These are phyloP conservation scores for Vitis amurensis DNA, from an alignment of 164 flowering plant genomes.

Conservation along the genomic window DNA sequence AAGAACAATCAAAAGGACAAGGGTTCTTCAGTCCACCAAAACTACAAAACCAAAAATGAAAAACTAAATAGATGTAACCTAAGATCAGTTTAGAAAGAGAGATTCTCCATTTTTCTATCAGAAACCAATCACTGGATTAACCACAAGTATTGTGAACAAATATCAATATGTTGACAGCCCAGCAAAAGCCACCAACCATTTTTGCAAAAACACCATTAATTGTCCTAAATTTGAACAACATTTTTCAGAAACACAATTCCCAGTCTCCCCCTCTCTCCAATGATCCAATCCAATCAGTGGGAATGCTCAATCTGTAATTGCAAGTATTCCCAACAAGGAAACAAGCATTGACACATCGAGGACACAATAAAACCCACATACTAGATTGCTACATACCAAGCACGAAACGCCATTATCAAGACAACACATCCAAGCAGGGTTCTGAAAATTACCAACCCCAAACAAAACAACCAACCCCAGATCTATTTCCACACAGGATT, in stretches of 20 bases:
- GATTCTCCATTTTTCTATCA: neutral
- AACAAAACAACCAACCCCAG: conserved; percentile 5
- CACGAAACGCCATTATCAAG: neutral
- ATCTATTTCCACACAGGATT: conserved; percentile 4
- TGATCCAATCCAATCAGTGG: neutral
- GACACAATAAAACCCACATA: conserved; percentile 1
- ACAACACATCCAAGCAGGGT: neutral
- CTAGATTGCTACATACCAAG: neutral
- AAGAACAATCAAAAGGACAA: too few relatives aligned
- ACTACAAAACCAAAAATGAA: too few relatives aligned
- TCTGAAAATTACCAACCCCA: conserved; percentile 9
- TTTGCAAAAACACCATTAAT: neutral
- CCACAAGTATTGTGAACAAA: neutral
- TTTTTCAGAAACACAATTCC: neutral
- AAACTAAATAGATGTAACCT: too few relatives aligned
- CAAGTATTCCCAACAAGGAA: neutral
- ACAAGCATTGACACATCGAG: neutral
- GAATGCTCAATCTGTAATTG: neutral
- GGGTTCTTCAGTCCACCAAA: too few relatives aligned
- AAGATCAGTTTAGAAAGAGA: neutral
- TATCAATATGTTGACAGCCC: neutral
- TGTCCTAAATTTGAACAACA: neutral
- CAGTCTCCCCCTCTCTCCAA: neutral
- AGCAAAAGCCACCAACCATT: neutral
- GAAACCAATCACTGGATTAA: neutral